These are phyloP conservation scores for Oemleria cerasiformis DNA, from an alignment of 306 rosid genomes.

Conservation along the genomic window DNA sequence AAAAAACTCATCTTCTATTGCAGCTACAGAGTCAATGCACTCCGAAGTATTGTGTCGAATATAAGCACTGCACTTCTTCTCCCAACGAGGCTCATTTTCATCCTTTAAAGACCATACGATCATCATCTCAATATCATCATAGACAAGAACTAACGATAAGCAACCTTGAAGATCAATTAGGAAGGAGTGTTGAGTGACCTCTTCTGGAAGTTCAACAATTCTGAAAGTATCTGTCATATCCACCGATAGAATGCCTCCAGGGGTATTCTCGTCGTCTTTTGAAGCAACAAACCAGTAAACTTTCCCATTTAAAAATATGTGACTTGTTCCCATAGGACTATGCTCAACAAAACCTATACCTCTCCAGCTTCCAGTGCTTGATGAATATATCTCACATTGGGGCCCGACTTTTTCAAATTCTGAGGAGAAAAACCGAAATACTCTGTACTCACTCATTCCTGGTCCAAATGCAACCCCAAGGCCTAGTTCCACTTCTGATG, in stretches of 20 bases:
- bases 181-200: slow-evolving; percentile 15
- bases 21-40: slow-evolving; percentile 19
- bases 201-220: slow-evolving; percentile 18
- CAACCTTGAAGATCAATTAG: slow-evolving; percentile 22
- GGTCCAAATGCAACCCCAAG: slow-evolving; percentile 34
- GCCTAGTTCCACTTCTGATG: slow-evolving; percentile 9
- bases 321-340: slow-evolving; percentile 24
- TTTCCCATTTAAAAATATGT: slow-evolving; percentile 18
- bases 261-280: slow-evolving; percentile 11
- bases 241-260: slow-evolving; percentile 24
- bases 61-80: slow-evolving; percentile 3
- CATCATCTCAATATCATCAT: slow-evolving; percentile 11
- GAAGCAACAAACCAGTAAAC: slow-evolving; percentile 31
- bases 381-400: slow-evolving; percentile 32
- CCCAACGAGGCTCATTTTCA: slow-evolving; percentile 21
- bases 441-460: slow-evolving; percentile 19
- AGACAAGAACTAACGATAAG: slow-evolving; percentile 20
- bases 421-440: slow-evolving; percentile 23
- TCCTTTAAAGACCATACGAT: slow-evolving; percentile 17
- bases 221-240: slow-evolving; percentile 20
- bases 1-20: slow-evolving; percentile 16
- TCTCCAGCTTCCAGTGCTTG: slow-evolving; percentile 25
- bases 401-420: neutral
- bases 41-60: slow-evolving; percentile 11
- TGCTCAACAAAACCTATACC: slow-evolving; percentile 24